Percentiles rank a stretch among this genome's conserved stretches.
These are phyloP conservation scores for Ascochyta koolunga DNA, from an alignment of 2,329 filamentous ascomycete species.

Conservation along the genomic window DNA sequence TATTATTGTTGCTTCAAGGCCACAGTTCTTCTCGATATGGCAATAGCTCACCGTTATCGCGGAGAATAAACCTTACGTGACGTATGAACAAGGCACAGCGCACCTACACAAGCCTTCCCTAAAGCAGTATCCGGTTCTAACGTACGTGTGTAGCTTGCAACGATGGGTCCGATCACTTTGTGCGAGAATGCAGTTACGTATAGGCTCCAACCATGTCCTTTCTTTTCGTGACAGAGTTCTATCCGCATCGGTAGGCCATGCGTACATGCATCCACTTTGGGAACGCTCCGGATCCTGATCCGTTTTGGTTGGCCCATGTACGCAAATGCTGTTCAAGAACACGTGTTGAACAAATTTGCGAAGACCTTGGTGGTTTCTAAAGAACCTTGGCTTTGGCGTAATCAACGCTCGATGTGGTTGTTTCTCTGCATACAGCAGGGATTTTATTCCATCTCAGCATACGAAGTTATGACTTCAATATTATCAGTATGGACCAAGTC, in stretches of 20 bases:
- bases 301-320: background rate
- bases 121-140: background rate
- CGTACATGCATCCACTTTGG: background rate
- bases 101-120: background rate
- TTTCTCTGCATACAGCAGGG: background rate
- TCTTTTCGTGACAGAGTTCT: background rate
- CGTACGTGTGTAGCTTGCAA: constrained; percentile 5
- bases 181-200: constrained; percentile 4
- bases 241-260: constrained; percentile 3
- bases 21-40: background rate
- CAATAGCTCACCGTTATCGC: background rate
- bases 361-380: background rate
- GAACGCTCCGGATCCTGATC: background rate
- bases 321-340: background rate
- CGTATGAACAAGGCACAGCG: background rate
- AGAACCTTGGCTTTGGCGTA: background rate
- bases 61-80: constrained; percentile 1
- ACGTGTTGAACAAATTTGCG: no score
- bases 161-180: background rate
- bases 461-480: background rate
- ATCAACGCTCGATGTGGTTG: background rate
- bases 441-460: background rate
- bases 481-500: background rate
- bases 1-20: background rate
- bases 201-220: background rate